These are phyloP conservation scores for Prunus mongolica DNA, from an alignment of 306 rosid genomes.

Conservation along the genomic window DNA sequence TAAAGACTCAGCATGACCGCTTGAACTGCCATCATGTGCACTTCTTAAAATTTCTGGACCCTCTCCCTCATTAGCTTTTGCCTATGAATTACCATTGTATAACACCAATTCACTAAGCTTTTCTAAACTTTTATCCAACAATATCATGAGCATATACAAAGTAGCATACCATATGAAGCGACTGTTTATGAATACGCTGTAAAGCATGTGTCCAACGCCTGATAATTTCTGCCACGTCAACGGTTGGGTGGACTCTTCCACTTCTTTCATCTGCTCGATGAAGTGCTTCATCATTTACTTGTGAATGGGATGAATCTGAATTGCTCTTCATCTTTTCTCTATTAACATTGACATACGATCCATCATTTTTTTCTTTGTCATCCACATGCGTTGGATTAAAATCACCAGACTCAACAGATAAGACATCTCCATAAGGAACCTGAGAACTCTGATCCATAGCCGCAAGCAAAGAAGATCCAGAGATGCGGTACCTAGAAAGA, in stretches of 20 bases:
- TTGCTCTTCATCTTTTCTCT: constrained; percentile 30
- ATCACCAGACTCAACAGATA: constrained; percentile 57
- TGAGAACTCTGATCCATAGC: constrained; percentile 99
- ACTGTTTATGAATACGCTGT: constrained; percentile 97
- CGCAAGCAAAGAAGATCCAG: constrained; percentile 97
- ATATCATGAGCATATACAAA: not conserved
- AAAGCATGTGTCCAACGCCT: constrained; percentile 99
- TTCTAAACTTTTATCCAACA: not conserved
- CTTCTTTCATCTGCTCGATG: constrained; percentile 73
- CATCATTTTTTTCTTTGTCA: constrained; percentile 66
- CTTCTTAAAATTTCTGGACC: constrained; percentile 93
- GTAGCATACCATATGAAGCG: constrained; percentile 79
- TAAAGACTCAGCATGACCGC: constrained; percentile 92
- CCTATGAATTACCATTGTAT: constrained; percentile 41
- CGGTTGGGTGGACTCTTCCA: constrained; percentile 76
- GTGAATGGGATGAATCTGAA: constrained; percentile 35
- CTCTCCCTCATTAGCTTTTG: constrained; percentile 96
- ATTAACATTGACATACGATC: constrained; percentile 40
- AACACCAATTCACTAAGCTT: constrained; percentile 7
- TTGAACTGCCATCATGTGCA: constrained; percentile 66
- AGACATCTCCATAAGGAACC: constrained; percentile 64
- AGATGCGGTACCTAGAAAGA: constrained; percentile 80
- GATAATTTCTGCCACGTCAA: constrained; percentile 94
- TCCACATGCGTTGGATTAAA: constrained; percentile 40
- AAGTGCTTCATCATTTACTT: constrained; percentile 46